A percentile compares a stretch with the other conserved stretches of the same genome.
phyloP scores from a whole-genome alignment of 257 asterid genomes.

The Nicotiana tomentosiformis region DNA sequence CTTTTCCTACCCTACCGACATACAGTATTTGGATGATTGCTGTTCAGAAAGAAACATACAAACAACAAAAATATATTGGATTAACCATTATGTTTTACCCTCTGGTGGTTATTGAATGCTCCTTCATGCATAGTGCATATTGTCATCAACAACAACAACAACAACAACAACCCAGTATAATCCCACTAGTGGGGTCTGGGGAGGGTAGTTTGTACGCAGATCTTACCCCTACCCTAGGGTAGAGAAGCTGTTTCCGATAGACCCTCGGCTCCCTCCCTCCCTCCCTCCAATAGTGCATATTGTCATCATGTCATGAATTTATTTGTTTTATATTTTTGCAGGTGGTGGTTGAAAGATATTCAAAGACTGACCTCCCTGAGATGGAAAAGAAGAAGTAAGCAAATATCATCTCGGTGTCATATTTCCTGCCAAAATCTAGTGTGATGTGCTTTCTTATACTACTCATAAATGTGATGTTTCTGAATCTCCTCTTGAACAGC shows the following conservation, averaged over 20 bases:
- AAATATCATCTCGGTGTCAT: background rate
- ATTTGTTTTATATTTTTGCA: constrained; percentile 24
- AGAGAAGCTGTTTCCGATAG: too few species aligned
- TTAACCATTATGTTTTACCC: background rate
- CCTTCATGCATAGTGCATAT: background rate
- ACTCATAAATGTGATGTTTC: constrained; percentile 1
- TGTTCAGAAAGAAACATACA: background rate
- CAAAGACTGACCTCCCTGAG: constrained; percentile 84
- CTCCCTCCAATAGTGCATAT: background rate
- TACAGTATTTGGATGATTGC: background rate
- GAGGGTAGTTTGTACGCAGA: too few species aligned
- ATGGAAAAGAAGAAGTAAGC: constrained; percentile 94
- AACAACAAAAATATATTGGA: background rate
- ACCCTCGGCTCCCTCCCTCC: too few species aligned
- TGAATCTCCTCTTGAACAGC: constrained; percentile 1
- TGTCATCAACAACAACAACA: background rate
- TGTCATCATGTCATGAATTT: constrained; percentile 5
- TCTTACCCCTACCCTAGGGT: too few species aligned
- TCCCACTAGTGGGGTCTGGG: too few species aligned
- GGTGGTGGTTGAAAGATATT: constrained; percentile 84
- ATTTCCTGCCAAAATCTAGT: background rate
- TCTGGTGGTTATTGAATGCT: constrained; percentile 7
- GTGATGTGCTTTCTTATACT: constrained; percentile 1
- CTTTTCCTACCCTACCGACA: background rate
- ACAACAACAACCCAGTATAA: too few species aligned